A percentile compares a stretch with the other conserved stretches of the same genome.
phyloP scores from a whole-genome alignment of 108 stramenopile genomes.

The Pseudonitzschia pungens region DNA sequence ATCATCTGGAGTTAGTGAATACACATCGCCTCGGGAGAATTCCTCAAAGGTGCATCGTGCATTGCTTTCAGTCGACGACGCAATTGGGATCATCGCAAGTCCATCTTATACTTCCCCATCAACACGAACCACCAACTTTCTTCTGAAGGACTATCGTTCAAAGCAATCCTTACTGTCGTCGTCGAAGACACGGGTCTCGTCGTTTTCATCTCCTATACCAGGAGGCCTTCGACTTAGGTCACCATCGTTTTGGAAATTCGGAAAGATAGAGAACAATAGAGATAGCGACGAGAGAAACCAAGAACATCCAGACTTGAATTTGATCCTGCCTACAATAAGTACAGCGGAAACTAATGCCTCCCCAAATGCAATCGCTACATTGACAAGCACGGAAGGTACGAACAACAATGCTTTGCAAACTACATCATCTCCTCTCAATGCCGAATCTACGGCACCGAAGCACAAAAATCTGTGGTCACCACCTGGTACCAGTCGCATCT shows the following conservation, averaged over 20 bases:
- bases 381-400: neutral
- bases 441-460: neutral
- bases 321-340: neutral
- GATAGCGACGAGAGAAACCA: neutral
- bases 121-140: neutral
- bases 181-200: neutral
- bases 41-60: neutral
- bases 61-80: neutral
- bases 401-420: neutral
- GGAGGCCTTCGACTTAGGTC: neutral
- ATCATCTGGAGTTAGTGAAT: neutral
- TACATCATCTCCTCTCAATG: neutral
- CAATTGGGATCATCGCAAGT: neutral
- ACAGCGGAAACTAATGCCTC: neutral
- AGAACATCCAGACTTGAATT: neutral
- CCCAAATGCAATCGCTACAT: neutral
- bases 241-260: neutral
- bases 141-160: neutral
- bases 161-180: constrained; percentile 9
- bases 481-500: constrained; percentile 3
- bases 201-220: neutral
- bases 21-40: neutral
- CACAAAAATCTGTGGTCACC: neutral
- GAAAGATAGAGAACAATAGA: neutral
- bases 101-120: neutral